Percentiles rank a stretch among this genome's conserved stretches.
Conservation (phyloP, 805 yeast species). For the Candida rishiriensis region DNA sequence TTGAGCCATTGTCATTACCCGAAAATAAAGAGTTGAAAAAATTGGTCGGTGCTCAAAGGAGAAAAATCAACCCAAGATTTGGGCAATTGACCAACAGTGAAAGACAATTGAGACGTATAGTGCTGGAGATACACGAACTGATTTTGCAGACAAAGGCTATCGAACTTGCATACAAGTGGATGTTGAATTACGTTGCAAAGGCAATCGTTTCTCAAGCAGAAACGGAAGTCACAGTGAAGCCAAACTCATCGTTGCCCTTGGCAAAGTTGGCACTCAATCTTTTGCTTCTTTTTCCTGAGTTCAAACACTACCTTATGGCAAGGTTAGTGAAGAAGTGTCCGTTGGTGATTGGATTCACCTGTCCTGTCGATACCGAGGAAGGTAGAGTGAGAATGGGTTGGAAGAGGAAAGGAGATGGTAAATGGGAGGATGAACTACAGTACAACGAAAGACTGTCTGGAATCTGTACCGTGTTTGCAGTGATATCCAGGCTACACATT, state of each 20-base stretch:
- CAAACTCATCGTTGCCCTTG: slow-evolving; percentile 74
- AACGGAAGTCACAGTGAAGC: slow-evolving; percentile 78
- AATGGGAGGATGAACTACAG: slow-evolving; percentile 56
- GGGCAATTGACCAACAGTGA: slow-evolving; percentile 83
- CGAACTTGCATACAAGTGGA: slow-evolving; percentile 62
- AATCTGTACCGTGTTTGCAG: slow-evolving; percentile 74
- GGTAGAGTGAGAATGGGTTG: slow-evolving; percentile 88
- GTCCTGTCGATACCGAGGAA: slow-evolving; percentile 71
- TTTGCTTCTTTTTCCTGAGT: slow-evolving; percentile 43
- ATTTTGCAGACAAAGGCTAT: slow-evolving; percentile 44
- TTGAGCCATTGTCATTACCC: slow-evolving; percentile 44
- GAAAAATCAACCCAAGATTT: slow-evolving; percentile 81
- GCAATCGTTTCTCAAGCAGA: slow-evolving; percentile 89
- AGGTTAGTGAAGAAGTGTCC: slow-evolving; percentile 92
- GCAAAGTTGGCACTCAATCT: slow-evolving; percentile 60
- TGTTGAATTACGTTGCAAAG: slow-evolving; percentile 78
- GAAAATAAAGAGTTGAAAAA: slow-evolving; percentile 38
- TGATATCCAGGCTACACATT: slow-evolving; percentile 52
- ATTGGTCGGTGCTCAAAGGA: slow-evolving; percentile 55
- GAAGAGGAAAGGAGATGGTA: slow-evolving; percentile 48
- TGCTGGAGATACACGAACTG: slow-evolving; percentile 45
- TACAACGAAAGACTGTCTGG: slow-evolving; percentile 89
- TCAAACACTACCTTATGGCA: slow-evolving; percentile 60
- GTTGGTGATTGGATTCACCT: slow-evolving; percentile 73
- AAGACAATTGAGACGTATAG: slow-evolving; percentile 51